Evolutionary conservation across 1,284 basidiomycete species (phyloP), one percentile per base, ranked within the genome.

Genomic region (Microbotryum intermedium): DNA sequence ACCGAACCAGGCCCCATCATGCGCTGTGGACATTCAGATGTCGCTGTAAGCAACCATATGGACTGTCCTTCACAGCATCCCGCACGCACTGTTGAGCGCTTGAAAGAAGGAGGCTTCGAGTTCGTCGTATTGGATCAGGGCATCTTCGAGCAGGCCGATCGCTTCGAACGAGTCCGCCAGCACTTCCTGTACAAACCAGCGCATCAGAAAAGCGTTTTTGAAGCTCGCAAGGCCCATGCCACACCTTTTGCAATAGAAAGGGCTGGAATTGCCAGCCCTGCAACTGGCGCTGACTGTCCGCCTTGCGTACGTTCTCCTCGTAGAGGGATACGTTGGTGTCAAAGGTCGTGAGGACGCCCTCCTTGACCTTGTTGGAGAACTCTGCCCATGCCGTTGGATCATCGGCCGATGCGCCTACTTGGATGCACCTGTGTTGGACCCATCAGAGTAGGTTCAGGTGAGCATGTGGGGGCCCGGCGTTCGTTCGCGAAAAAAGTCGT

Each of bases 201-300:
- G 21, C 1, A 13, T 44, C 25, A 55, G 23, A 9, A 3, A 4
- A 44, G 8, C 18, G 46, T 7, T n/a, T 25, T 6, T 21, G 13
- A n/a, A n/a, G n/a, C n/a, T n/a, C n/a, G n/a, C n/a, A n/a, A n/a
- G n/a, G n/a, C n/a, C n/a, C 13, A 5, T 16, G 28, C 61, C 74
- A 34, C 34, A 90, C 92, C 83, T 97, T 97, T 29, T 93, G 78
- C 43, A 92, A 83, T 74, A 97, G 95, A 79, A 93, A 97, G 1
- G 87, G 91, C 73, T 90, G 92, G 72, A 94, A 97, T 73, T 95
- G 93, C 93, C 93, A 97, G 3, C 91, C 92, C 1, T 89, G 87
- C 81, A 90, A 87, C 65, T 85, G 81, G 59, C 87, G 80, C 73
- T 94, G 89, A 51, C 83, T 80, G 72, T 97, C 92, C 0, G 88